phyloP scores from a whole-genome alignment of 805 yeast species.

The Grigorovia jiainica region DNA sequence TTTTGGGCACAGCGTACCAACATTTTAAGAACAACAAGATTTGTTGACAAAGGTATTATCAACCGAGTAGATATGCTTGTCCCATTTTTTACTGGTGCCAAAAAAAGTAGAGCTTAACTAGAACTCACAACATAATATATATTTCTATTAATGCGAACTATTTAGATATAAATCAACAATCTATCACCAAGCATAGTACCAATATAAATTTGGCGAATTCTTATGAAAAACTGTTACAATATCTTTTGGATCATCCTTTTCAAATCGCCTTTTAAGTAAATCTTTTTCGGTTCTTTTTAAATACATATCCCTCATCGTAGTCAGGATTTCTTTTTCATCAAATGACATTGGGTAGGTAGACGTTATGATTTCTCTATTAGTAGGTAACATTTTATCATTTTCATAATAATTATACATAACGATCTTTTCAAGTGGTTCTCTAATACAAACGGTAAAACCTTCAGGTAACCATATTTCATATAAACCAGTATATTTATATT shows the following conservation, averaged over 20 bases:
- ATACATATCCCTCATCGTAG: conserved; percentile 21
- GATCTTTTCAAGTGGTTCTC: conserved; percentile 39
- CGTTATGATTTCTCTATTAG: conserved; percentile 18
- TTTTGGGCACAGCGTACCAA: too few species aligned
- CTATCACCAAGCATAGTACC: conserved; percentile 24
- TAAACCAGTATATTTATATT: conserved; percentile 25
- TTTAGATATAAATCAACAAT: too few species aligned
- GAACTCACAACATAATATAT: too few species aligned
- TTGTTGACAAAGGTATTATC: too few species aligned
- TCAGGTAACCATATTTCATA: conserved; percentile 47
- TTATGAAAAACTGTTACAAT: conserved; percentile 10
- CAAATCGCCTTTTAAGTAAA: conserved; percentile 13
- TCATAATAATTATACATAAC: conserved; percentile 17
- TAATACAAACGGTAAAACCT: conserved; percentile 43
- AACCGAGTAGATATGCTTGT: too few species aligned
- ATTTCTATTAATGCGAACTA: background rate
- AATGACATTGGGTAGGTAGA: conserved; percentile 21
- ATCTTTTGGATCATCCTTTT: conserved; percentile 12
- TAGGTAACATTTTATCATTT: conserved; percentile 30
- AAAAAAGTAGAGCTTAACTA: too few species aligned
- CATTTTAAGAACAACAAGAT: too few species aligned
- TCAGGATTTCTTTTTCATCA: conserved; percentile 15
- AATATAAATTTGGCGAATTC: conserved; percentile 20
- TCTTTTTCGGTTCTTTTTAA: conserved; percentile 19
- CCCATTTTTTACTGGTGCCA: too few species aligned